Evolutionary conservation across 257 asterid species (phyloP).

Genomic region (Solanum chiquidenum): DNA sequence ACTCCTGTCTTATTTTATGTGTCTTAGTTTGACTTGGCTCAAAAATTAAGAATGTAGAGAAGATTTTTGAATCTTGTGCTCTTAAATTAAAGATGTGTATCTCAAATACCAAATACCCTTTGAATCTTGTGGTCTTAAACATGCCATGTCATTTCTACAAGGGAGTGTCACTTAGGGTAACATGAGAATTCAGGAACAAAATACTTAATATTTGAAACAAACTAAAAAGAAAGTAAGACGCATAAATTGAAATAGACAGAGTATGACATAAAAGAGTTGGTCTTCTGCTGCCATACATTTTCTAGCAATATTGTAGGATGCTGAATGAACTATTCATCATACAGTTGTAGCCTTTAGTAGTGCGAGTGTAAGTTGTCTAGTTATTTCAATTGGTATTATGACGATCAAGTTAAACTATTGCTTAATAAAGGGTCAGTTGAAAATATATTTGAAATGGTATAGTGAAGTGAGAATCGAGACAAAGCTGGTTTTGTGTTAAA

Average conservation of each 20-base stretch:
- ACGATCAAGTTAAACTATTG: neutral
- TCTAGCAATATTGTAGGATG: neutral
- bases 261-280: neutral
- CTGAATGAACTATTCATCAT: neutral
- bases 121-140: neutral
- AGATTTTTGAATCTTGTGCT: neutral
- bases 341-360: neutral
- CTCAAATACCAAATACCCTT: neutral
- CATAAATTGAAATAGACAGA: neutral
- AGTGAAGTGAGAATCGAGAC: neutral
- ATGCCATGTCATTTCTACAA: neutral
- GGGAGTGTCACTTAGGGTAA: neutral
- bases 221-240: neutral
- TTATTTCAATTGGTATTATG: neutral
- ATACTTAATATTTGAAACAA: neutral
- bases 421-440: neutral
- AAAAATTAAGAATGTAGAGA: neutral
- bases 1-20: neutral
- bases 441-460: neutral
- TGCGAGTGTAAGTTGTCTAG: neutral
- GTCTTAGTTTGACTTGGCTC: neutral
- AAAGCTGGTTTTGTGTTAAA: neutral
- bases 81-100: neutral
- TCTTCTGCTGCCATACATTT: neutral
- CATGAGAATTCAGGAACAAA: neutral